phyloP scores from a whole-genome alignment of 257 asterid genomes.

The Striga asiatica region DNA sequence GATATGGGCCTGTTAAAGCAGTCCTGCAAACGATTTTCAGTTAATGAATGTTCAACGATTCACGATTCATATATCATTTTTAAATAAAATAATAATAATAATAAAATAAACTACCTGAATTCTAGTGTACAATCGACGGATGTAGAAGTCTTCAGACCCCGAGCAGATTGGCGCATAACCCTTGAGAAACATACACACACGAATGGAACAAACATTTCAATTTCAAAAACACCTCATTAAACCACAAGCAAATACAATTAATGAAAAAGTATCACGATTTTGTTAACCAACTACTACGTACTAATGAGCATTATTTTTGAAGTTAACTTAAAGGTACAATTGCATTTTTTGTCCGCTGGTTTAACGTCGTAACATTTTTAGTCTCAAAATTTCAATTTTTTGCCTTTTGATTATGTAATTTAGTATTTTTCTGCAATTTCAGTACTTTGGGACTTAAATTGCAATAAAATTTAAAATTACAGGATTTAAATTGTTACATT shows the following conservation, averaged over 20 bases:
- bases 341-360: too few species aligned
- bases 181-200: constrained; percentile 8
- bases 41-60: not conserved
- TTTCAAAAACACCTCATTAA: not conserved
- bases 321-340: too few species aligned
- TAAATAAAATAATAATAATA: not conserved
- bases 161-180: constrained; percentile 75
- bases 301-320: too few species aligned
- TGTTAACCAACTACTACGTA: too few species aligned
- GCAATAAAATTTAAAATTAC: too few species aligned
- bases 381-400: too few species aligned
- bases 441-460: too few species aligned
- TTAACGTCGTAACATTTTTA: too few species aligned
- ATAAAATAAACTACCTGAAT: constrained; percentile 21
- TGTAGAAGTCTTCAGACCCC: constrained; percentile 73
- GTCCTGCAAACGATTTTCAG: constrained; percentile 42
- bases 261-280: not conserved
- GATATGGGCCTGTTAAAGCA: constrained; percentile 76
- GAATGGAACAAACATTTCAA: constrained; percentile 1
- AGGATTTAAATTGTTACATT: too few species aligned
- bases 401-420: too few species aligned
- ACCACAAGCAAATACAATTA: too few species aligned
- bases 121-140: constrained; percentile 37
- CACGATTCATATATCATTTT: not conserved
- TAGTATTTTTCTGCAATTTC: too few species aligned